Evolutionary conservation across 441 rosid genomes (phyloP).

Genomic region (Eutrema salsugineum): DNA sequence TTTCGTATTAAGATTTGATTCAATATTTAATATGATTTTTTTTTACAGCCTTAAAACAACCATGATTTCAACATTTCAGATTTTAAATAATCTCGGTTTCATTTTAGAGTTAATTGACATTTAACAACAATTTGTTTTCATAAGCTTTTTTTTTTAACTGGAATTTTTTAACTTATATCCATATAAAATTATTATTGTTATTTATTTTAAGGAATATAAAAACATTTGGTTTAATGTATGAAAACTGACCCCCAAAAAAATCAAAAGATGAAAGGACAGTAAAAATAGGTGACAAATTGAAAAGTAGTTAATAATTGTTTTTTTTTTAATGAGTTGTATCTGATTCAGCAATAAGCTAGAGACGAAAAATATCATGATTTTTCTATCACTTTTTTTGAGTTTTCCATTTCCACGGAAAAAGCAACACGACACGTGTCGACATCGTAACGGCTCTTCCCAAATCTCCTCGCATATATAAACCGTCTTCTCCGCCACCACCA

Average conservation of each 20-base stretch:
- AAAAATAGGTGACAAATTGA: neutral
- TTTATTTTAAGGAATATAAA: too few relatives aligned
- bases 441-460: conserved; percentile 1
- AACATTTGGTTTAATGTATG: neutral
- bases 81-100: neutral
- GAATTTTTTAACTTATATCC: neutral
- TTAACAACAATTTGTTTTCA: too few relatives aligned
- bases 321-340: conserved; percentile 1
- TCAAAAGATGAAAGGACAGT: neutral
- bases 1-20: conserved; percentile 11
- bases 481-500: neutral
- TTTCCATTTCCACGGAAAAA: neutral
- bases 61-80: neutral
- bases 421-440: neutral
- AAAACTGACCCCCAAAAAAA: neutral
- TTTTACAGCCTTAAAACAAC: neutral
- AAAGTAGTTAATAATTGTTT: neutral
- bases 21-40: neutral
- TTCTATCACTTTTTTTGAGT: neutral
- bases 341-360: neutral
- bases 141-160: neutral
- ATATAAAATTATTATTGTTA: too few relatives aligned
- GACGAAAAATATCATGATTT: conserved; percentile 14
- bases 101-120: neutral
- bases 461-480: conserved; percentile 20